A percentile compares a stretch with the other conserved stretches of the same genome.
These are phyloP conservation scores for Guadua angustifolia DNA, from an alignment of 176 grass and related monocot genomes.

Conservation along the genomic window DNA sequence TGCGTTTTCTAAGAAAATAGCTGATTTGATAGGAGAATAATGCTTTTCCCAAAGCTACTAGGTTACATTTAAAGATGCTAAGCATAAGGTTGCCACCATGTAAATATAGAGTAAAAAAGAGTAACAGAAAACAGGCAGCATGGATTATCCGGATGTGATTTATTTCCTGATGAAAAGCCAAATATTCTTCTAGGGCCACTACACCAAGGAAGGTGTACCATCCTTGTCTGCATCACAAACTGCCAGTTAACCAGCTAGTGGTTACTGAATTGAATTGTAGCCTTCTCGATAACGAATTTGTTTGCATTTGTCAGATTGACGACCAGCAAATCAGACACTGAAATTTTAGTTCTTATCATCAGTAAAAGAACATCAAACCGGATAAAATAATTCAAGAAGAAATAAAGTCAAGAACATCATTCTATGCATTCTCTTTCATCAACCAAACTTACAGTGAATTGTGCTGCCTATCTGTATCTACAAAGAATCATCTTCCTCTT, in stretches of 20 bases:
- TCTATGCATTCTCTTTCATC: constrained; percentile 50
- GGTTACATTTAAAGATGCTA: constrained; percentile 49
- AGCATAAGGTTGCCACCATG: constrained; percentile 34
- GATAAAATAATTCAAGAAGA: neutral
- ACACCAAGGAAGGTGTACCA: constrained; percentile 64
- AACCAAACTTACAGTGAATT: constrained; percentile 47
- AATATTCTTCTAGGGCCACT: constrained; percentile 58
- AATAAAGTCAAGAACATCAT: constrained; percentile 24
- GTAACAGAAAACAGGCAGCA: constrained; percentile 20
- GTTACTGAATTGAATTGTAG: constrained; percentile 20
- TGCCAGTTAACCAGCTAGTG: constrained; percentile 32
- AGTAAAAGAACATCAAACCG: constrained; percentile 1
- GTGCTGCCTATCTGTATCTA: constrained; percentile 68
- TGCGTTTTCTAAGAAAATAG: neutral
- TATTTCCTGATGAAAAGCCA: constrained; percentile 29
- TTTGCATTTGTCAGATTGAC: neutral
- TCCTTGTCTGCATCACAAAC: constrained; percentile 43
- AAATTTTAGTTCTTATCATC: constrained; percentile 13
- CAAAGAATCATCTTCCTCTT: constrained; percentile 81
- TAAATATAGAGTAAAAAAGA: constrained; percentile 37
- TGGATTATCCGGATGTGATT: constrained; percentile 28
- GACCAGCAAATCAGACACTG: neutral
- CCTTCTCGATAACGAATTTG: constrained; percentile 2
- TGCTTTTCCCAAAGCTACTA: constrained; percentile 24
- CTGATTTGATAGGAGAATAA: constrained; percentile 35